These are phyloP conservation scores for Bassia scoparia DNA, from an alignment of 148 eudicot species.

Conservation along the genomic window DNA sequence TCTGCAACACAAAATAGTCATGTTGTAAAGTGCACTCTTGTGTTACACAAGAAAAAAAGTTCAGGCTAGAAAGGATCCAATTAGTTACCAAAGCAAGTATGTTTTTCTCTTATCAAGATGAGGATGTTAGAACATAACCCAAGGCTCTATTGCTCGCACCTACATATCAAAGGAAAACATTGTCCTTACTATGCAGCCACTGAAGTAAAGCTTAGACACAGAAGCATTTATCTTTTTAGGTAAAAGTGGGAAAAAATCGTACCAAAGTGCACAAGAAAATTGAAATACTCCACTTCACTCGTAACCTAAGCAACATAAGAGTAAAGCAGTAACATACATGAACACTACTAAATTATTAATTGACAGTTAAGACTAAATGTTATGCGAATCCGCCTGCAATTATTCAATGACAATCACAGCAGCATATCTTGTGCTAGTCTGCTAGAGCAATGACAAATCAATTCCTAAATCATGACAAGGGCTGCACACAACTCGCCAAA, in stretches of 20 bases:
- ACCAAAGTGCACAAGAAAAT: constrained; percentile 68
- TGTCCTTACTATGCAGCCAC: background rate
- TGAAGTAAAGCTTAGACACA: background rate
- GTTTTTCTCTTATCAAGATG: constrained; percentile 87
- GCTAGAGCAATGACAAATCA: background rate
- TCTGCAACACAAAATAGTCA: constrained; percentile 40
- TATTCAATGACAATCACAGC: background rate
- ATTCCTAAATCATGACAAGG: background rate
- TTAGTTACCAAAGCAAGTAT: constrained; percentile 76
- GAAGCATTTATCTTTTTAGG: background rate
- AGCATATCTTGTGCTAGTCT: background rate
- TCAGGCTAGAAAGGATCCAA: background rate
- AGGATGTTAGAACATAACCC: constrained; percentile 70
- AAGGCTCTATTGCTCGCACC: constrained; percentile 74
- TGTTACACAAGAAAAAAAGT: background rate
- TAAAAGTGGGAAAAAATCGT: constrained; percentile 25
- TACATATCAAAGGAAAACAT: constrained; percentile 28
- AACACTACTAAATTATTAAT: background rate
- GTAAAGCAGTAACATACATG: background rate
- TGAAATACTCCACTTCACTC: constrained; percentile 65
- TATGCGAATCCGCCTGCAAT: background rate
- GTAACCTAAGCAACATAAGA: constrained; percentile 37
- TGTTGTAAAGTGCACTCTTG: background rate
- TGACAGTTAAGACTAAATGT: background rate
- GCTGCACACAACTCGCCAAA: background rate